Evolutionary conservation across 1,139 yeast genomes (phyloP), one percentile per base, ranked within the genome.

Genomic region (Protomyces gravidus): DNA sequence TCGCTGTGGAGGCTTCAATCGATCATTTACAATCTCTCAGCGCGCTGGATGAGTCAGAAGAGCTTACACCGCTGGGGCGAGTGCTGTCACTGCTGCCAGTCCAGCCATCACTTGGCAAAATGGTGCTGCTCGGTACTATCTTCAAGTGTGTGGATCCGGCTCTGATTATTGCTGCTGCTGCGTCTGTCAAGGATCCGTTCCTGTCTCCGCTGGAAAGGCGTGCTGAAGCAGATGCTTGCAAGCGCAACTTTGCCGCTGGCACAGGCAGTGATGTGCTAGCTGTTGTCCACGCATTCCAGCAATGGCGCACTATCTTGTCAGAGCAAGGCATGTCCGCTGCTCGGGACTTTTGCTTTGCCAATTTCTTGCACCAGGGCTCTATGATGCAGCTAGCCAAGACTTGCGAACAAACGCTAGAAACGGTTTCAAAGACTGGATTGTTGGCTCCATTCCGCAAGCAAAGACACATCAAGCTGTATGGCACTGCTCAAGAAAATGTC

Each of bases 31-130:
- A 72, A 27, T 48, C 50, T 3, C 48, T 60, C 9, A 49, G 58
- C 2, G 85, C 85, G 53, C 76, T 86, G 51, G 94, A 94, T 1
- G 85, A 90, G 11, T 62, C 64, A 26, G 67, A 60, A 15, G 73
- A 72, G 1, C 71, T 87, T 57, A 82, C 95, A 0, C 79, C 81
- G 63, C 72, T 86, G 50, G 95, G 95, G 2, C 40, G 49, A 23
- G 48, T 64, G n/a, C 56, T 65, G 19, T 50, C 67, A 11, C 45
- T 55, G 21, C 58, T 65, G 60, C 95, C 95, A 1, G 74, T 89
- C 45, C 94, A 86, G 68, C 79, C 87, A 57, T 81, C 79, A 60
- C 83, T 86, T 61, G 95, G 92, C 6, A 86, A 86, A 66, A 70
- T 86, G 61, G 72, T 86, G 49, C 79, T 86, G 39, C 78, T 64